A percentile compares a stretch with the other conserved stretches of the same genome.
Conservation (phyloP, 1,284 basidiomycete species). For the Ustilago esculenta region DNA sequence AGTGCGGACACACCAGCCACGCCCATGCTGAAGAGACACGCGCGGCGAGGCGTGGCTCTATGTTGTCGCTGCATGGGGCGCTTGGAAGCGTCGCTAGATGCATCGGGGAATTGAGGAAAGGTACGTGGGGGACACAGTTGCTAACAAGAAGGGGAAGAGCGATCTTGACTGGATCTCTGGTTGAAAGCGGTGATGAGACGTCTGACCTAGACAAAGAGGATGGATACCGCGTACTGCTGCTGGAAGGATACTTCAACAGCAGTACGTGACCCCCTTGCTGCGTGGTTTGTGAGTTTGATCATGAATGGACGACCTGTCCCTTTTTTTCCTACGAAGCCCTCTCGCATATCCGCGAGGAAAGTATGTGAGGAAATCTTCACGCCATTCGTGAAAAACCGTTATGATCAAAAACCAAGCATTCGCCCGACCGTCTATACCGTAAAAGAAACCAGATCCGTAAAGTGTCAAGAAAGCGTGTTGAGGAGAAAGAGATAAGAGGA, state of each 20-base stretch:
- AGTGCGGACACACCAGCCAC: no score
- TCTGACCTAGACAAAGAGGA: constrained; percentile 35
- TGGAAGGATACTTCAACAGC: constrained; percentile 2
- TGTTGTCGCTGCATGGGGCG: no score
- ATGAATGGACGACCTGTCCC: constrained; percentile 37
- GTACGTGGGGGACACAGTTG: constrained; percentile 1
- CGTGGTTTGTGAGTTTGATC: constrained; percentile 25
- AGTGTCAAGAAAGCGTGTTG: constrained; percentile 21
- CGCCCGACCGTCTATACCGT: constrained; percentile 36
- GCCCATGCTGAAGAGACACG: no score
- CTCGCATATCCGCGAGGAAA: constrained; percentile 56
- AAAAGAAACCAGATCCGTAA: constrained; percentile 17
- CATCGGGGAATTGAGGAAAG: no score
- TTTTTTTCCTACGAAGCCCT: constrained; percentile 49
- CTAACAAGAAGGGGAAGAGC: neutral
- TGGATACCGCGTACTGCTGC: constrained; percentile 4
- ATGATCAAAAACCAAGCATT: constrained; percentile 30
- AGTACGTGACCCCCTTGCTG: constrained; percentile 27
- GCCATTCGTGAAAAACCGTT: constrained; percentile 14
- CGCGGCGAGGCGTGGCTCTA: no score
- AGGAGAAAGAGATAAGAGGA: constrained; percentile 3
- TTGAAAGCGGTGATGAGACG: constrained; percentile 20
- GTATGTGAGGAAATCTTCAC: constrained; percentile 12
- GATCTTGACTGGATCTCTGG: constrained; percentile 22
- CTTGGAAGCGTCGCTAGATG: no score